Conservation (phyloP, 495 filamentous ascomycete species). For the Trypethelium eluteriae region DNA sequence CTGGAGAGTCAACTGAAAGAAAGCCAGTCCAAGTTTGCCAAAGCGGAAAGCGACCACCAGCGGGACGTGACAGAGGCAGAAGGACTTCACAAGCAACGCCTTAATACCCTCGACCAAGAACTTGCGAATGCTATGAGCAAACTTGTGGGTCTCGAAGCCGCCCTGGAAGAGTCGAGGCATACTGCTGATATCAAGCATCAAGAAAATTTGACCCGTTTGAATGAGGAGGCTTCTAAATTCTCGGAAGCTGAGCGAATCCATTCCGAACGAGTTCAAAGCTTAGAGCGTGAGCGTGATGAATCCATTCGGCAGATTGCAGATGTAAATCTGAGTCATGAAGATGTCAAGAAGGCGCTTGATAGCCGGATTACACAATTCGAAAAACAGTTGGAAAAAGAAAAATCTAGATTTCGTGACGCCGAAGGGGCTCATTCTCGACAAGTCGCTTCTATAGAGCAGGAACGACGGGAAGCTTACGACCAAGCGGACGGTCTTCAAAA, state of each 20-base stretch:
- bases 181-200: slow-evolving; percentile 7
- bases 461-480: neutral
- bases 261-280: neutral
- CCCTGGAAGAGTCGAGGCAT: neutral
- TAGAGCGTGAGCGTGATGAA: neutral
- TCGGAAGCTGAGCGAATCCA: neutral
- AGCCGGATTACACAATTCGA: neutral
- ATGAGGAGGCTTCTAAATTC: slow-evolving; percentile 6
- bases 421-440: neutral
- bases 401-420: neutral
- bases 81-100: neutral
- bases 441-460: neutral
- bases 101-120: neutral
- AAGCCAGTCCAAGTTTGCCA: neutral
- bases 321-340: neutral
- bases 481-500: neutral
- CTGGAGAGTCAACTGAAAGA: neutral
- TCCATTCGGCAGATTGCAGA: slow-evolving; percentile 5
- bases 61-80: neutral
- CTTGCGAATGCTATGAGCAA: slow-evolving; percentile 8
- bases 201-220: neutral
- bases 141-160: slow-evolving; percentile 10
- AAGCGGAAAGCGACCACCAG: neutral
- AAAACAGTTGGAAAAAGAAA: neutral
- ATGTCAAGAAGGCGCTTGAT: slow-evolving; percentile 5